Evolutionary conservation across 495 filamentous ascomycete species (phyloP).

Genomic region (Rhypophila decipiens): DNA sequence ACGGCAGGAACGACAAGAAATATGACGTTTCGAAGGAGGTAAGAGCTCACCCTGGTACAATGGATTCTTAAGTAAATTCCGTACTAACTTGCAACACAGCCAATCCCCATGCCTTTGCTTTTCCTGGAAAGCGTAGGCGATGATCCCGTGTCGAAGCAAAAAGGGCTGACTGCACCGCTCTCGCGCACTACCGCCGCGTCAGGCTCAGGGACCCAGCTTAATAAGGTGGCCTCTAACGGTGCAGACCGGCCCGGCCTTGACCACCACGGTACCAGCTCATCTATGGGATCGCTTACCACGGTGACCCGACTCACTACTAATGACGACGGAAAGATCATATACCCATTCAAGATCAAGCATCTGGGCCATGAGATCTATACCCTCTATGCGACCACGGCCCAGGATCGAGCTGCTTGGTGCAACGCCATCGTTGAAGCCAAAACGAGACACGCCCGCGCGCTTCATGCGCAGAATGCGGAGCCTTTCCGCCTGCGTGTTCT

Average conservation of each 20-base stretch:
- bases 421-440: constrained; percentile 91
- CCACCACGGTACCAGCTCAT: constrained; percentile 57
- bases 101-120: constrained; percentile 94
- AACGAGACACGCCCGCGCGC: constrained; percentile 78
- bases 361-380: constrained; percentile 87
- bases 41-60: constrained; percentile 22
- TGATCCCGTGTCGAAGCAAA: constrained; percentile 80
- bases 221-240: constrained; percentile 42
- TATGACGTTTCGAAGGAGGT: constrained; percentile 93
- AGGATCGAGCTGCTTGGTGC: constrained; percentile 81
- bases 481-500: constrained; percentile 90
- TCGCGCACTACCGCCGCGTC: constrained; percentile 41
- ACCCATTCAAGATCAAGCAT: constrained; percentile 94
- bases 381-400: constrained; percentile 69
- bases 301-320: constrained; percentile 42
- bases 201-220: constrained; percentile 45
- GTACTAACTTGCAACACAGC: constrained; percentile 37
- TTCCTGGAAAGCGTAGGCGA: constrained; percentile 88
- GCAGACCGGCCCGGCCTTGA: constrained; percentile 52
- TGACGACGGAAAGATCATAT: constrained; percentile 72
- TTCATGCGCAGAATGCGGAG: constrained; percentile 91
- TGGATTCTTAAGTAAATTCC: constrained; percentile 5
- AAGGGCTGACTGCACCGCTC: constrained; percentile 67
- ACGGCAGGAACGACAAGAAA: constrained; percentile 69
- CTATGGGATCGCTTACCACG: constrained; percentile 33